Percentiles rank a stretch among this genome's conserved stretches.
Evolutionary conservation across 1,139 yeast genomes (phyloP).

Genomic region (Pichia sp.): DNA sequence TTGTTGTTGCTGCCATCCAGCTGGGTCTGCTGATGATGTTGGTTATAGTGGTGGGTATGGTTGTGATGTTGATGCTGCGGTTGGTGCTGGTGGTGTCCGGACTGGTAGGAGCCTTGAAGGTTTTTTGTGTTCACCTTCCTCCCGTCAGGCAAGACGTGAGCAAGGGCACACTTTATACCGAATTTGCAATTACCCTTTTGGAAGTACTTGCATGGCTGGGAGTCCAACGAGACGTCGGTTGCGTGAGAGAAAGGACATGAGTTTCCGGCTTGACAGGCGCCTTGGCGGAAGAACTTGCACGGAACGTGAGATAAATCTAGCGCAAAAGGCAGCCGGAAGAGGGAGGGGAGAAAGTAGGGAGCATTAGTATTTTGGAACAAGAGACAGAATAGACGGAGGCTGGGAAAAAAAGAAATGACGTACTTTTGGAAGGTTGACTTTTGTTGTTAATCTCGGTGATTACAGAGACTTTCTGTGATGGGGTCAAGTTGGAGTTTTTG

Average conservation of each 20-base stretch:
- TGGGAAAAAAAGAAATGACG: constrained; percentile 11
- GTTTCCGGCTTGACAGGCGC: constrained; percentile 89
- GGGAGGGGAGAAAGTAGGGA: background rate
- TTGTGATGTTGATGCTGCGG: too few relatives aligned
- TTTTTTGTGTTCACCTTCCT: constrained; percentile 63
- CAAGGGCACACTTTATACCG: constrained; percentile 89
- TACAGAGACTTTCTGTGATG: constrained; percentile 23
- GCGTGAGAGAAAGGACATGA: constrained; percentile 91
- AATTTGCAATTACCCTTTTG: constrained; percentile 94
- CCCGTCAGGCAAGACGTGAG: constrained; percentile 86
- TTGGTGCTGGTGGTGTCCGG: background rate
- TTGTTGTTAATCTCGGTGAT: constrained; percentile 24
- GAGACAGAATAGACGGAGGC: background rate
- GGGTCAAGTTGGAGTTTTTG: constrained; percentile 21
- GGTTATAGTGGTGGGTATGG: too few relatives aligned
- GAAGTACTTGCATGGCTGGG: constrained; percentile 85
- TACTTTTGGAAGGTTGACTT: constrained; percentile 29
- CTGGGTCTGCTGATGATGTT: background rate
- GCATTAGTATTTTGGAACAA: background rate
- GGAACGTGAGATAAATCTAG: constrained; percentile 80
- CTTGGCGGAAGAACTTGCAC: constrained; percentile 86
- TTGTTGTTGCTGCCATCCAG: background rate
- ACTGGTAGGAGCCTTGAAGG: constrained; percentile 19
- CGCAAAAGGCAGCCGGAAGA: background rate
- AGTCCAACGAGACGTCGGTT: constrained; percentile 55